Percentiles rank a stretch among this genome's conserved stretches.
These are phyloP conservation scores for Exophiala spinifera DNA, from an alignment of 2,329 filamentous ascomycete genomes.

Conservation along the genomic window DNA sequence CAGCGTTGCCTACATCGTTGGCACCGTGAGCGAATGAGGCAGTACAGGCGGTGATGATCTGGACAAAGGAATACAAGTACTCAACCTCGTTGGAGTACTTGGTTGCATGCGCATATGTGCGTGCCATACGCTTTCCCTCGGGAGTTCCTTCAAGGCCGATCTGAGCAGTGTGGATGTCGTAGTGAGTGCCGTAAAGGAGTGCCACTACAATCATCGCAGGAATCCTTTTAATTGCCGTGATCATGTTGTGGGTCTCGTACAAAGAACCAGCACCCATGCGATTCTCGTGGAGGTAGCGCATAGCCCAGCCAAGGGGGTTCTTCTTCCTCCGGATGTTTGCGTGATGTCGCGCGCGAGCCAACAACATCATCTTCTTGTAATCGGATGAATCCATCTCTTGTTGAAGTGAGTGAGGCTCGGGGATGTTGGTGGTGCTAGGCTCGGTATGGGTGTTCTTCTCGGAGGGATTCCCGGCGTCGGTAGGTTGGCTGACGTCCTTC, in stretches of 20 bases:
- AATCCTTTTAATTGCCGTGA: conserved; percentile 49
- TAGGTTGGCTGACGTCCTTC: too few relatives aligned
- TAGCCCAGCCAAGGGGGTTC: conserved; percentile 77
- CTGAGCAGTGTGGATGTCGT: conserved; percentile 78
- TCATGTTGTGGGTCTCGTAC: too few relatives aligned
- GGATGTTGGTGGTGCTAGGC: too few relatives aligned
- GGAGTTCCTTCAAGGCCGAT: conserved; percentile 67
- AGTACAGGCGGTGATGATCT: conserved; percentile 52
- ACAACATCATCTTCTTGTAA: conserved; percentile 61
- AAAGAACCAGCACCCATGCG: conserved; percentile 62
- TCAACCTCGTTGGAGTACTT: conserved; percentile 71
- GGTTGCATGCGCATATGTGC: conserved; percentile 61
- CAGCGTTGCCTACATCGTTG: conserved; percentile 72
- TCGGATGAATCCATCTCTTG: too few relatives aligned
- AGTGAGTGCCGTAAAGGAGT: conserved; percentile 70
- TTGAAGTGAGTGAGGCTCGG: too few relatives aligned
- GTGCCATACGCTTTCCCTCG: conserved; percentile 68
- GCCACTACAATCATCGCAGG: conserved; percentile 65
- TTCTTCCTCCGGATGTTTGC: conserved; percentile 60
- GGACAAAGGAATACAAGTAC: conserved; percentile 56
- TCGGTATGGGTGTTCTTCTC: too few relatives aligned
- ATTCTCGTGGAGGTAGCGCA: conserved; percentile 72
- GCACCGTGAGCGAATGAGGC: conserved; percentile 63
- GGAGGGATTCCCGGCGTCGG: too few relatives aligned
- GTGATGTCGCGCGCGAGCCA: conserved; percentile 58